Base-by-base conservation (phyloP, 129 eudicot genomes). In the Flaveria brownii region DNA sequence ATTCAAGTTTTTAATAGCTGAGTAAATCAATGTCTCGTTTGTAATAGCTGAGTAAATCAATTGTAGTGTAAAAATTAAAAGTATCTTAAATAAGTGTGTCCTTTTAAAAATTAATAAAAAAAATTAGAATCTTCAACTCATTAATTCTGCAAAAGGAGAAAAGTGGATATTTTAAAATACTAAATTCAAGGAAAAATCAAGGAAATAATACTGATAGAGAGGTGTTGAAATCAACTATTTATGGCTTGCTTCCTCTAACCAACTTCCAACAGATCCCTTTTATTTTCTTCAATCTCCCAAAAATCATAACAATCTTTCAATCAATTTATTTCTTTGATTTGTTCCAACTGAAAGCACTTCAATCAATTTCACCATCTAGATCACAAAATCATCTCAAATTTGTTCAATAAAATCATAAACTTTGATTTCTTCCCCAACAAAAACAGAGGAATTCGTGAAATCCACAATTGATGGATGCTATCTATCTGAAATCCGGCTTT, bases 401-500 rank as follows among this genome's bases (percentile, higher is more conserved):
- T 30, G 10, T 67, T 52, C 17, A 65, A 55, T 12, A 43, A 42
- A 16, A 13, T 77, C 68, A 42, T 68, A 23, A 23, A 23, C 65
- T 25, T 51, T 5, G 41, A 5, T 36, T 36, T 36, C 41, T 36
- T 36, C 41, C 39, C 6, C 10, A 49, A 18, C 39, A 18, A 64
- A 80, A 64, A 22, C 50, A 15, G 26, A 67, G 28, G 26, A 80
- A 73, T 74, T 74, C 36, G 15, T 63, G 13, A 36, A 45, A 41
- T 46, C 60, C 62, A 60, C 62, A 45, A 65, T 71, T 60, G 33
- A 93, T 93, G 98, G 98, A 93, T 77, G 80, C 85, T 42, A 50
- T 90, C 30, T 90, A 70, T 72, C 47, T 90, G 16, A 90, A 86
- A 25, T 43, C 89, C 13, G 93, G 89, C 70, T 71, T 90, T 9